phyloP scores from a whole-genome alignment of 495 filamentous ascomycete genomes.

The Cudoniella acicularis region DNA sequence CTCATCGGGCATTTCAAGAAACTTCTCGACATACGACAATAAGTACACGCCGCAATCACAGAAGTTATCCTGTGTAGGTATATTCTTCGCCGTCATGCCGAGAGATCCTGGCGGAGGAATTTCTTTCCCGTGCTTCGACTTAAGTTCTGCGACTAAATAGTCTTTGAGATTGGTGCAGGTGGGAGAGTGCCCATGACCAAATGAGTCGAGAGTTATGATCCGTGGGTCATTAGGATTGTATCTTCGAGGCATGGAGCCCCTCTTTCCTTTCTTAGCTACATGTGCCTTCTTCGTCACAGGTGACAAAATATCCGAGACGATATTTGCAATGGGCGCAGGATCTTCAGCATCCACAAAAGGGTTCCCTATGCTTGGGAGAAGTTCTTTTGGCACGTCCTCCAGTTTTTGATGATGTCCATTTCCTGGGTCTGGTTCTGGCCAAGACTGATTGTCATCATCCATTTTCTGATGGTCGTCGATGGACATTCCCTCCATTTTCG shows the following conservation, averaged over 20 bases:
- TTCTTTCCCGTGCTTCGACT: constrained; percentile 60
- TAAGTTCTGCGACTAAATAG: constrained; percentile 72
- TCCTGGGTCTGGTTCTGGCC: no score
- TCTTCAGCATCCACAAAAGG: no score
- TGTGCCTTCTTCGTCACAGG: not conserved
- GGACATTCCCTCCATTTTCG: constrained; percentile 1
- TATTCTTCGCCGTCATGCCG: constrained; percentile 63
- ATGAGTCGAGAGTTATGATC: constrained; percentile 88
- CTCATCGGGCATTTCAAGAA: constrained; percentile 61
- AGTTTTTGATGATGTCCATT: no score
- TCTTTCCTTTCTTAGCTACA: constrained; percentile 15
- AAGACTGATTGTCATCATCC: constrained; percentile 8
- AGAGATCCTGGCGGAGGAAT: constrained; percentile 47
- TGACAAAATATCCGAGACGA: not conserved
- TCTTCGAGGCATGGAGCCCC: constrained; percentile 25
- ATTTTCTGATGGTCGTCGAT: constrained; percentile 16
- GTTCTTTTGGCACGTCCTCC: no score
- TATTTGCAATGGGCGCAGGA: not conserved
- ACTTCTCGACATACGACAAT: constrained; percentile 76
- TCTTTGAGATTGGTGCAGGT: constrained; percentile 66
- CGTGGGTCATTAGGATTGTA: constrained; percentile 44
- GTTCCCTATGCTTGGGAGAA: no score
- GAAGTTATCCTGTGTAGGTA: constrained; percentile 78
- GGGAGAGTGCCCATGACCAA: constrained; percentile 55
- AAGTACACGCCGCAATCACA: constrained; percentile 89